Percentiles rank a stretch among this genome's conserved stretches.
Conservation (phyloP, 306 rosid species). For the Cucumis cinereus region DNA sequence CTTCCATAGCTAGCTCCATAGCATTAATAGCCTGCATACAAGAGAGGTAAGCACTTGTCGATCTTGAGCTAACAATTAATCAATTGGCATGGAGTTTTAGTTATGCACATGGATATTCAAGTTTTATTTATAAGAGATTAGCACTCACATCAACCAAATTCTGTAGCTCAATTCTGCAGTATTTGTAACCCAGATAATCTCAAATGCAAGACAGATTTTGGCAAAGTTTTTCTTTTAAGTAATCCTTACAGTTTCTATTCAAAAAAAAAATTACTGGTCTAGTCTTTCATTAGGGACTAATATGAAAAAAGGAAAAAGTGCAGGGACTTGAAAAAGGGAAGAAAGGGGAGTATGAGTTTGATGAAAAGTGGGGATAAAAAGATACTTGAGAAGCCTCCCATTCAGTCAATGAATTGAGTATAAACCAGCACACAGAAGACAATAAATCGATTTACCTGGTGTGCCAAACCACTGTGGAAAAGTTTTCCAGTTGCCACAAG, state of each 20-base stretch:
- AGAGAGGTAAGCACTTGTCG: neutral
- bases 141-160: neutral
- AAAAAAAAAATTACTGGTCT: neutral
- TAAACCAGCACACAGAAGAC: neutral
- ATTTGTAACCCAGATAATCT: neutral
- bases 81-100: neutral
- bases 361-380: too few relatives aligned
- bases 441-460: slow-evolving; percentile 32
- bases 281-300: neutral
- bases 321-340: too few relatives aligned
- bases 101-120: neutral
- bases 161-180: too few relatives aligned
- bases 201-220: neutral
- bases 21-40: slow-evolving; percentile 72
- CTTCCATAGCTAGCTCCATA: slow-evolving; percentile 82
- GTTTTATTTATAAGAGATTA: neutral
- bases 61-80: neutral
- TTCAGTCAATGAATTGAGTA: neutral
- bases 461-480: slow-evolving; percentile 87
- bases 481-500: slow-evolving; percentile 71
- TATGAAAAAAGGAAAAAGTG: too few relatives aligned
- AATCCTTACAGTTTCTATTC: neutral
- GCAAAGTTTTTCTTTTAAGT: neutral
- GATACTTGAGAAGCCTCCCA: neutral
- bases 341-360: too few relatives aligned